phyloP scores from a whole-genome alignment of 2,329 filamentous ascomycete genomes.

The Colletotrichum viniferum region DNA sequence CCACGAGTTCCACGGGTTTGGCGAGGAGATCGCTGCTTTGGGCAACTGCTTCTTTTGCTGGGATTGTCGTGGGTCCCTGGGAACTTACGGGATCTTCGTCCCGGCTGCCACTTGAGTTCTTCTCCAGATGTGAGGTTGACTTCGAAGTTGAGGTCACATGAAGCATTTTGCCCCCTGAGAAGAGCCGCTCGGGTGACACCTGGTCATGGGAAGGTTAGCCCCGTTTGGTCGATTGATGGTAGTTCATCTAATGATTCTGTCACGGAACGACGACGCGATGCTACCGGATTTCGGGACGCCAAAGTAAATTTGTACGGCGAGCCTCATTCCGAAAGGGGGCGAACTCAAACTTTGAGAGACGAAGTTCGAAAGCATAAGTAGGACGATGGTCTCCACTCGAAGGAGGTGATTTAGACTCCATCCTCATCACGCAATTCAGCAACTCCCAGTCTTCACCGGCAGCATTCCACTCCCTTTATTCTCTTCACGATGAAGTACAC shows the following conservation, averaged over 20 bases:
- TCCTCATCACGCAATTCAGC: background rate
- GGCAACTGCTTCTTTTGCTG: background rate
- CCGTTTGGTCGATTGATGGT: background rate
- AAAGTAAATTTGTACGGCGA: background rate
- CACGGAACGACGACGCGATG: background rate
- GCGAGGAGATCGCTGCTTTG: background rate
- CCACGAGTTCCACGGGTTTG: background rate
- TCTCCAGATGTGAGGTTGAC: background rate
- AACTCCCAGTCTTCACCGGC: background rate
- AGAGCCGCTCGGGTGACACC: background rate
- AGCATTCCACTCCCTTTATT: background rate
- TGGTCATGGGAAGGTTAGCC: background rate
- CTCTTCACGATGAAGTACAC: slow-evolving; percentile 18
- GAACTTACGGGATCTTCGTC: background rate
- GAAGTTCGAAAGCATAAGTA: background rate
- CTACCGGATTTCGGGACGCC: background rate
- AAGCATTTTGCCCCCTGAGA: background rate
- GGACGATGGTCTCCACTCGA: background rate
- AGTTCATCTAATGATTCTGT: background rate
- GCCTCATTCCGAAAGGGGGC: slow-evolving; percentile 1
- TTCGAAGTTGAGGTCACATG: background rate
- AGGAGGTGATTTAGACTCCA: background rate
- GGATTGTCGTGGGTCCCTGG: background rate
- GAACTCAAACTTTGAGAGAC: background rate
- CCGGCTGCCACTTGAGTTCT: background rate